Evolutionary conservation across 2,329 filamentous ascomycete species (phyloP).

Genomic region (Paecilomyces dactylethromorphus): DNA sequence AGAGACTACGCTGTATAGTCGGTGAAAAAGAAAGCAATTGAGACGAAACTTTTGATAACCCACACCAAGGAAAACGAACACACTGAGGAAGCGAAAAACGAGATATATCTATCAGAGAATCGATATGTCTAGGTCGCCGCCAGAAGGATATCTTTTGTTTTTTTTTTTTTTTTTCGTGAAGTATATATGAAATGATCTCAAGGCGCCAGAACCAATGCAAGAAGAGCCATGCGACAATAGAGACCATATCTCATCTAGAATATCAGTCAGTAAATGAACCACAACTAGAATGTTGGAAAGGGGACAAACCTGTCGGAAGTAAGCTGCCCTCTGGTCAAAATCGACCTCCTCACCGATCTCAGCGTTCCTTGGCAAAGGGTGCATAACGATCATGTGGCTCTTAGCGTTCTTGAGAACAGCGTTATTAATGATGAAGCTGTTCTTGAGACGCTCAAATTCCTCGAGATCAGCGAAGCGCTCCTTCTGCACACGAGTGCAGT

Average conservation of each 20-base stretch:
- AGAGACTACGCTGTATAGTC: neutral
- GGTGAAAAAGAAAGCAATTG: neutral
- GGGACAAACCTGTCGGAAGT: slow-evolving; percentile 91
- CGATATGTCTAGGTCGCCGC: neutral
- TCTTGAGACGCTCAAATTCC: slow-evolving; percentile 82
- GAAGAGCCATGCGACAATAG: slow-evolving; percentile 94
- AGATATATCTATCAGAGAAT: neutral
- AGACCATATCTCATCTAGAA: slow-evolving; percentile 90
- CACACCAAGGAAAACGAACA: neutral
- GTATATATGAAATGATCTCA: slow-evolving; percentile 11
- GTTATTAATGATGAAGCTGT: slow-evolving; percentile 85
- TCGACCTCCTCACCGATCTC: slow-evolving; percentile 96
- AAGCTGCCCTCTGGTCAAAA: slow-evolving; percentile 92
- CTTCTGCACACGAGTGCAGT: slow-evolving; percentile 95
- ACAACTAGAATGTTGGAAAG: neutral
- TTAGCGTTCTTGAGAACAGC: slow-evolving; percentile 85
- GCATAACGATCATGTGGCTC: slow-evolving; percentile 87
- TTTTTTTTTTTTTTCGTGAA: neutral
- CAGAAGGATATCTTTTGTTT: neutral
- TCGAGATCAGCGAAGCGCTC: slow-evolving; percentile 80
- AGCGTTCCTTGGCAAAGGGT: slow-evolving; percentile 86
- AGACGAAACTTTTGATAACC: neutral
- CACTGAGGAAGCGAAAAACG: neutral
- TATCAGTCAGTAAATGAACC: slow-evolving; percentile 35
- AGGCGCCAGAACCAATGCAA: slow-evolving; percentile 80